phyloP scores from a whole-genome alignment of 495 filamentous ascomycete species.

The Podospora pseudocomata region DNA sequence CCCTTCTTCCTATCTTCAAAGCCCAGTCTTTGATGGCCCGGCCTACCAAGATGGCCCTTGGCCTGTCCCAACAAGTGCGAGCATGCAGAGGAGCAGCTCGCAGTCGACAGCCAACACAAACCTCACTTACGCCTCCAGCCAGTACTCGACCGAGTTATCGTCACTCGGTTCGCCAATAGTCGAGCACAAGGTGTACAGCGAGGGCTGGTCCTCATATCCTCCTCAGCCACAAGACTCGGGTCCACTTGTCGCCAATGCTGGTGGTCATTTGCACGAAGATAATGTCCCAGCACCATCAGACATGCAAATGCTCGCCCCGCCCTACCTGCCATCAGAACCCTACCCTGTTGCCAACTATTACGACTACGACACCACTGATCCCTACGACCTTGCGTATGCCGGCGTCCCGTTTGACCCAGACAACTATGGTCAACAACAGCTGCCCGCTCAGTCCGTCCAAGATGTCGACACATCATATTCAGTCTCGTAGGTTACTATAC shows the following conservation, averaged over 20 bases:
- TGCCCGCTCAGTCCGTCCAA: not conserved
- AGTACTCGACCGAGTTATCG: constrained; percentile 4
- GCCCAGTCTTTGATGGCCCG: not conserved
- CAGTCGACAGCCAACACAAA: constrained; percentile 13
- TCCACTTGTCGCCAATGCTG: not conserved
- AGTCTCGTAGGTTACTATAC: not conserved
- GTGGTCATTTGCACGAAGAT: not conserved
- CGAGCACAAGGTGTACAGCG: not conserved
- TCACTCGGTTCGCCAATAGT: not conserved
- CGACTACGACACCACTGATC: not conserved
- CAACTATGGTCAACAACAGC: too few relatives aligned
- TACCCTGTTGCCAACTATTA: not conserved
- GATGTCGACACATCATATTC: not conserved
- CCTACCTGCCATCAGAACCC: not conserved
- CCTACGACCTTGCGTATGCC: not conserved
- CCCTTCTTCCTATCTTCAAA: not conserved
- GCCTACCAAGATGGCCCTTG: constrained; percentile 3
- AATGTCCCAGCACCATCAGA: not conserved
- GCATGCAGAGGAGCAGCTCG: constrained; percentile 13
- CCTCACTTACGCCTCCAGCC: constrained; percentile 4
- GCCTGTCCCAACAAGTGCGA: not conserved
- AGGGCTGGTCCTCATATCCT: not conserved
- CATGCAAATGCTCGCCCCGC: not conserved
- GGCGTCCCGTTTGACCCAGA: not conserved
- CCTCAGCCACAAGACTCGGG: not conserved